Base-by-base conservation (phyloP, 768 basidiomycete genomes). In the Tricholoma sp. region DNA sequence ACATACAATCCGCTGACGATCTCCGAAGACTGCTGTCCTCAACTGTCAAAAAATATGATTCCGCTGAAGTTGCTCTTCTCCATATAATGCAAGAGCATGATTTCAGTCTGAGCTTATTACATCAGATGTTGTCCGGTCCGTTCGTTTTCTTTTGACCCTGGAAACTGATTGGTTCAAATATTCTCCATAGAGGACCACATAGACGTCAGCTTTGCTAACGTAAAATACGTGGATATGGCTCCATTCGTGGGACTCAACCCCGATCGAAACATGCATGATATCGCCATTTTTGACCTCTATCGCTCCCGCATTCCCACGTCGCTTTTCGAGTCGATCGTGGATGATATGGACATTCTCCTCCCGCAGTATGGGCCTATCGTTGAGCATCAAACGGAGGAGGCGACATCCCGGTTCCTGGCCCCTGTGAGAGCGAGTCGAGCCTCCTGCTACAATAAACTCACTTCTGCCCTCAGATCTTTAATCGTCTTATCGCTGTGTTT, bases 401-500 rank as follows among this genome's bases (percentile, higher is more conserved):
- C 41, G 18, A 43, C 18, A 19, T 43, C 41, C n/a, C n/a, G 41
- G 18, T 43, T 43, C 18, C 18, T 43, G 3, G n/a, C 41, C 8
- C 41, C 41, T 3, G 41, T 43, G 41, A 43, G 41, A 37, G 34
- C 9, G 14, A 37, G 37, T 37, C 9, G 41, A 43, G 18, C 18
- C 19, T 19, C 6, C 18, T 43, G 18, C 41, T 43, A 9, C 18
- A 43, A 19, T 8, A 43, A 43, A 18, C 41, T 18, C 41, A 43
- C 39, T 18, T 41, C 43, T 35, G 34, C 11, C 19, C 3, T 32
- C 58, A 67, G 64, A 60, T 67, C 22, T 65, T 67, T 56, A 66
- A 64, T 54, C 62, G 52, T 37, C 46, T 53, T 51, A 64, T 67
- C 49, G 53, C 37, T 37, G 11, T 16, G 32, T 35, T 58, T 52